Conservation (phyloP, 768 basidiomycete species). For the Piloderma croceum region DNA sequence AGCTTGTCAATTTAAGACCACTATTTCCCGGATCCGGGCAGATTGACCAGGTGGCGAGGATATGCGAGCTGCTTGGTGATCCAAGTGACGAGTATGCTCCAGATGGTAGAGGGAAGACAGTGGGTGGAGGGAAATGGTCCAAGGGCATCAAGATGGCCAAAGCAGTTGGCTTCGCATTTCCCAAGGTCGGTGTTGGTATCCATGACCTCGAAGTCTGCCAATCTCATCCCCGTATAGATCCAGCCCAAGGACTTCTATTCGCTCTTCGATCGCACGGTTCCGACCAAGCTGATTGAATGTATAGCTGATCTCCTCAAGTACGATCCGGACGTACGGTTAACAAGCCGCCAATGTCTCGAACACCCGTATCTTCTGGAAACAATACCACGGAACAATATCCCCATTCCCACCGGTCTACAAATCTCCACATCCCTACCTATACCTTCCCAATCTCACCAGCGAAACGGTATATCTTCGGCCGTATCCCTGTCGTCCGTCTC, state of each 20-base stretch:
- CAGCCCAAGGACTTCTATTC: constrained; percentile 5
- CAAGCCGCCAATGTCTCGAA: constrained; percentile 83
- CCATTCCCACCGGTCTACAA: constrained; percentile 59
- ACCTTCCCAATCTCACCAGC: constrained; percentile 44
- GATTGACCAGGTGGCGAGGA: constrained; percentile 94
- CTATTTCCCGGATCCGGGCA: constrained; percentile 96
- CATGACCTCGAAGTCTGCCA: constrained; percentile 58
- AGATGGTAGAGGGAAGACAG: constrained; percentile 65
- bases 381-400: constrained; percentile 36
- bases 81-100: constrained; percentile 55
- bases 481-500: constrained; percentile 37
- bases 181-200: constrained; percentile 80
- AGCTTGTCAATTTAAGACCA: constrained; percentile 98
- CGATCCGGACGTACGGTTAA: constrained; percentile 87
- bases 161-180: constrained; percentile 80
- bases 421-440: constrained; percentile 65
- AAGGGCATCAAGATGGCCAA: constrained; percentile 81
- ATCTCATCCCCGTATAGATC: constrained; percentile 30
- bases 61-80: constrained; percentile 95
- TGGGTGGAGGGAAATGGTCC: constrained; percentile 77
- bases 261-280: constrained; percentile 60
- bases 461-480: constrained; percentile 31
- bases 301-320: constrained; percentile 94
- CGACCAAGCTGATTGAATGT: constrained; percentile 80
- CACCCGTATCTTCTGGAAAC: constrained; percentile 86